Evolutionary conservation across 257 asterid genomes (phyloP).

Genomic region (Nicotiana sylvestris): DNA sequence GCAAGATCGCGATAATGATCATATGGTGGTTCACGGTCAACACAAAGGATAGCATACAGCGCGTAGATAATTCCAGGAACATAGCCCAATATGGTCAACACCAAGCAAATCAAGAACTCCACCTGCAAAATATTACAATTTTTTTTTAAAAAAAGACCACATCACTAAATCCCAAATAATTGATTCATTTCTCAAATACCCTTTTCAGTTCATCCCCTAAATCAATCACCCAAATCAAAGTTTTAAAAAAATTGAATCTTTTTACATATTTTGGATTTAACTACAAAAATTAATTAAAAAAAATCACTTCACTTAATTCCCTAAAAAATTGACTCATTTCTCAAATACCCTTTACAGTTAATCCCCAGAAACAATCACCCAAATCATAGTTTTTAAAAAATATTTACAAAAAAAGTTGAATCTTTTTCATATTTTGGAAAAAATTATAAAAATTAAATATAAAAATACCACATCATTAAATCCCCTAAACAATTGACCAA

Average conservation of each 20-base stretch:
- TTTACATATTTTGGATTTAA: too few species aligned
- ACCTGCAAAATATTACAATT: slow-evolving; percentile 34
- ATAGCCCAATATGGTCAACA: slow-evolving; percentile 51
- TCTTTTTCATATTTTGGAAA: background rate
- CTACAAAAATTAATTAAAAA: too few species aligned
- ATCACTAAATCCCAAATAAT: background rate
- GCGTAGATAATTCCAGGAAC: slow-evolving; percentile 63
- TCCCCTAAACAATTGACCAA: too few species aligned
- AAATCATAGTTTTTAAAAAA: too few species aligned
- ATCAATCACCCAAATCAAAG: background rate
- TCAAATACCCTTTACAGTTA: too few species aligned
- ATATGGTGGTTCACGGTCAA: background rate
- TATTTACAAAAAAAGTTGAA: background rate
- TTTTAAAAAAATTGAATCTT: background rate
- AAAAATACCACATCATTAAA: background rate
- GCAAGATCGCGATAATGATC: slow-evolving; percentile 9
- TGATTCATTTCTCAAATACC: background rate
- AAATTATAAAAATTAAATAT: background rate
- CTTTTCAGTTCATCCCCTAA: background rate
- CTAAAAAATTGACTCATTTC: too few species aligned
- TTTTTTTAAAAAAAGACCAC: background rate
- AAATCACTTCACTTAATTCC: background rate
- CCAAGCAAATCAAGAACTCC: slow-evolving; percentile 42
- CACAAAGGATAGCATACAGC: slow-evolving; percentile 37
- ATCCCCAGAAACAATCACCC: background rate